Evolutionary conservation across 2,329 filamentous ascomycete genomes (phyloP), one percentile per base, ranked within the genome.

Genomic region (Alternaria consortialis): DNA sequence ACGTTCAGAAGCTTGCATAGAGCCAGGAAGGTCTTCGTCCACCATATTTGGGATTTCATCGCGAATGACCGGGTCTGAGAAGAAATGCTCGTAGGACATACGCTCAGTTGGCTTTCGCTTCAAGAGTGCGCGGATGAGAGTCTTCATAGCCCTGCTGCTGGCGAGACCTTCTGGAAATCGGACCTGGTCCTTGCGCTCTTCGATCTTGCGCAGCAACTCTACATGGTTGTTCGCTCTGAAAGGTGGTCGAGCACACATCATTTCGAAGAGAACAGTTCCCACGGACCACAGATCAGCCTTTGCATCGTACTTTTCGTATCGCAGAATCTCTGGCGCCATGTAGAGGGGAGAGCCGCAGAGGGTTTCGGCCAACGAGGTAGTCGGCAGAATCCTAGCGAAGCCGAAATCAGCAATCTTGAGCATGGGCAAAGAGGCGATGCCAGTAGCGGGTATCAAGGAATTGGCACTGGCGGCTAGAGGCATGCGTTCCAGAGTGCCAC

Each of bases 261-360:
- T 97, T 81, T 99, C 95, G 76, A 93, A 97, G 25, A 97, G 82
- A 8, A 99, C 95, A 17, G 95, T 97, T 52, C 95, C 95, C 34
- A 97, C 93, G 23, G 95, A 99, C 95, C 95, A 99, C 34, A 99
- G 83, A 81, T 99, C 95, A 47, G 94, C 94, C 79, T 97, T 97
- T 65, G 94, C 93, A 81, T 97, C 94, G 79, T 99, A 99, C 74
- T 94, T 94, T 78, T 99, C 94, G 73, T 98, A 99, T 61, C 94
- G 90, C 64, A 99, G 84, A 66, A 99, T 99, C 81, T 99, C 95
- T 4, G 95, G 95, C 0, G 95, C 95, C 95, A 99, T 99, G 82
- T 99, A 99, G 27, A 99, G 84, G 9, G 95, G 95, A 12, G 95
- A 98, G 17, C 95, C 95, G 78, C 95, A 99, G 0, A 99, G 87